These are phyloP conservation scores for Metschnikowia kunwiensis DNA, from an alignment of 805 yeast species.

Conservation along the genomic window DNA sequence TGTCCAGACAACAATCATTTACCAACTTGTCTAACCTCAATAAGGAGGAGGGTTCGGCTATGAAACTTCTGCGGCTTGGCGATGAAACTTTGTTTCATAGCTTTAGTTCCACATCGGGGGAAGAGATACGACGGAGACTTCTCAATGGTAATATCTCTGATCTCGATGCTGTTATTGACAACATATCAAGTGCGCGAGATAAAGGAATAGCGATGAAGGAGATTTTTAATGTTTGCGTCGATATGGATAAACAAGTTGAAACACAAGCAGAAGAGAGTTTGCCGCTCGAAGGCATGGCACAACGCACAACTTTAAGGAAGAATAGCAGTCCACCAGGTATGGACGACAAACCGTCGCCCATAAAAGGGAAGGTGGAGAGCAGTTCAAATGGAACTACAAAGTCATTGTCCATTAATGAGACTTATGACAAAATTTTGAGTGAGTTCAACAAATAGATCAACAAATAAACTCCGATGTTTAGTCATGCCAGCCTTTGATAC, in stretches of 20 bases:
- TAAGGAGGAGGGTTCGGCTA: constrained; percentile 41
- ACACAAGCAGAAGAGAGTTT: too few relatives aligned
- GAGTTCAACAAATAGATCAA: constrained; percentile 10
- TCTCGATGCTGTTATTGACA: constrained; percentile 32
- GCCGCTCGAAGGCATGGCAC: too few relatives aligned
- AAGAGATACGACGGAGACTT: constrained; percentile 36
- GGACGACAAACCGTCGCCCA: too few relatives aligned
- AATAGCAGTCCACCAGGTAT: too few relatives aligned
- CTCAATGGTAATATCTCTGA: constrained; percentile 31
- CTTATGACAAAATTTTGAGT: constrained; percentile 23
- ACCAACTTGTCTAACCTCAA: constrained; percentile 35
- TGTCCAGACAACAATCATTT: constrained; percentile 18
- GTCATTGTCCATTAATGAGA: constrained; percentile 12
- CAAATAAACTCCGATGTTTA: too few relatives aligned
- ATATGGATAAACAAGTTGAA: too few relatives aligned
- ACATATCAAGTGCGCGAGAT: constrained; percentile 29
- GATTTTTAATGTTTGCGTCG: constrained; percentile 13
- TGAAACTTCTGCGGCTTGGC: constrained; percentile 32
- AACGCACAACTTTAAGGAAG: too few relatives aligned
- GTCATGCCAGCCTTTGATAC: too few relatives aligned
- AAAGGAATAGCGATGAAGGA: constrained; percentile 31
- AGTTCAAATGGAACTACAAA: not conserved
- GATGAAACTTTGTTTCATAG: constrained; percentile 10
- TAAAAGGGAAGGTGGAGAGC: too few relatives aligned
- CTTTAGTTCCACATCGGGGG: constrained; percentile 30